Base-by-base conservation (phyloP, 768 basidiomycete genomes). In the Symmetrospora coprosmae region DNA sequence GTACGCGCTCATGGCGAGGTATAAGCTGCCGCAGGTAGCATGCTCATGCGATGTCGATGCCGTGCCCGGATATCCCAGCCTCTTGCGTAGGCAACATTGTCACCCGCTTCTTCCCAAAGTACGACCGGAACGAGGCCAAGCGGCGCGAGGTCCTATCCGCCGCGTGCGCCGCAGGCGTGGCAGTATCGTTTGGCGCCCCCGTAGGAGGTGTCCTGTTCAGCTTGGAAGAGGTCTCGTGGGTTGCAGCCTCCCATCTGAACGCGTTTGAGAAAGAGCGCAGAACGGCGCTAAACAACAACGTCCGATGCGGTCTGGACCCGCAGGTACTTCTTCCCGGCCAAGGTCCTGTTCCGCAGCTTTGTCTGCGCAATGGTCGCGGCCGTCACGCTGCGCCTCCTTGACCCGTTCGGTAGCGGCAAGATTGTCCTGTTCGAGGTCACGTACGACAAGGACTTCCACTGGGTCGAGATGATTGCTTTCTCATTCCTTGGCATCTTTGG, bases 291-390 rank as follows among this genome's bases (percentile, higher is more conserved):
- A 43, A 25, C 5, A 39, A 6, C 2, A 7, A 16, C 4, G 19
- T 28, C 8, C 13, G 2, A 38, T 39, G 31, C n/a, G 35, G 13
- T 25, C 17, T 11, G 21, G 7, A 17, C 23, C 13, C 27, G 8
- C 34, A 64, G 63, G 33, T 92, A 92, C 71, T 97, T 87, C 73
- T 97, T 96, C 72, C 94, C 92, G 13, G 85, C 91, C 0, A 94
- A 94, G 77, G 85, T 82, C 77, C 89, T 96, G 87, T 92, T 87
- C 87, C 77, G 89, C 75, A 86, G 83, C n/a, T 92, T 92, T 69
- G 87, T 87, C 55, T 87, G 86, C 16, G 87, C 86, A 6, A 85
- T 83, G 49, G 79, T 89, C 50, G 88, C 88, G 0, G 86, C 87
- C 1, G 81, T 87, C n/a, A 78, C 84, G 0, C 72, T 92, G 51